These are phyloP conservation scores for Boletus sp. DNA, from an alignment of 1,284 basidiomycete genomes.

Conservation along the genomic window DNA sequence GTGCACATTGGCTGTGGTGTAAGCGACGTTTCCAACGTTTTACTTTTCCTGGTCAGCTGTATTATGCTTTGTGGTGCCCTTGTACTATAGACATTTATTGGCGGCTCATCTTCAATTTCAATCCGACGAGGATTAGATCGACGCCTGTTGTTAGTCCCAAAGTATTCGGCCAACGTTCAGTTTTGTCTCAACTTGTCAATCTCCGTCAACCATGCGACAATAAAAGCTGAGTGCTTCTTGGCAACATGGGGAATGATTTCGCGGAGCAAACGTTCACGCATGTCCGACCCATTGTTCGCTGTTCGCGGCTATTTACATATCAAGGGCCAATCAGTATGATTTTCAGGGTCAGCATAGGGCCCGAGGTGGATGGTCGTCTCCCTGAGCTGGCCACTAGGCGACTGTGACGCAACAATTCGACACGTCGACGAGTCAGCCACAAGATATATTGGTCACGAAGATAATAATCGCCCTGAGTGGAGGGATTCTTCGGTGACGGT, in stretches of 20 bases:
- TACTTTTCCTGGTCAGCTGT: neutral
- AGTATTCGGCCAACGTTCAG: neutral
- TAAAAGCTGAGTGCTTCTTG: too few species aligned
- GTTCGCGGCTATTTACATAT: neutral
- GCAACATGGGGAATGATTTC: neutral
- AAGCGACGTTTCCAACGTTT: neutral
- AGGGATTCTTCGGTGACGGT: too few species aligned
- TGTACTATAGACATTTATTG: neutral
- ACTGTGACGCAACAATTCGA: neutral
- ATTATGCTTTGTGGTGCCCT: neutral
- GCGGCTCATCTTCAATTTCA: too few species aligned
- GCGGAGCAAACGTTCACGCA: neutral
- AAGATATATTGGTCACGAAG: too few species aligned
- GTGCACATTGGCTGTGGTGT: neutral
- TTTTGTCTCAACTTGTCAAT: too few species aligned
- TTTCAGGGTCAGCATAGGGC: neutral
- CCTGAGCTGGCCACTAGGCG: neutral
- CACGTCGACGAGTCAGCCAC: too few species aligned
- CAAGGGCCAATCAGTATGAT: neutral
- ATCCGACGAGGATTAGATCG: too few species aligned
- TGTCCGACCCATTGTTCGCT: neutral
- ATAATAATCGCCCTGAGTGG: too few species aligned
- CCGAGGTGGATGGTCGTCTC: too few species aligned
- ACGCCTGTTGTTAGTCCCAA: neutral
- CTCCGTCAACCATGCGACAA: too few species aligned